Conservation (phyloP, 2,329 filamentous ascomycete species). For the Calonectria hongkongensis region DNA sequence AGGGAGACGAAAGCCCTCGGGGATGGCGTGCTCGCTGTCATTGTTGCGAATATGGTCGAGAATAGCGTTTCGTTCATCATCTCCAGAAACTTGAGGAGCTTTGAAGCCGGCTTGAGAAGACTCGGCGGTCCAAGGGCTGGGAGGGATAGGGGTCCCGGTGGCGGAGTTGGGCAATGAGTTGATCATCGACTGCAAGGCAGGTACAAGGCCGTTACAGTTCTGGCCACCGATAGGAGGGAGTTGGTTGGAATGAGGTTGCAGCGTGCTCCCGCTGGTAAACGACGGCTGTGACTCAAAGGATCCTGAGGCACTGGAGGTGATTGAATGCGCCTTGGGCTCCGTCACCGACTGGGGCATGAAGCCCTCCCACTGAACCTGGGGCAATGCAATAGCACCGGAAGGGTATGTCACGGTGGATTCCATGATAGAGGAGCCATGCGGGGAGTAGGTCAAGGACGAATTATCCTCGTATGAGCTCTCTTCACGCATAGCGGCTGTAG, state of each 20-base stretch:
- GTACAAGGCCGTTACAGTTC: conserved; percentile 75
- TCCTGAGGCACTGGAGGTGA: conserved; percentile 77
- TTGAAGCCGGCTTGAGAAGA: conserved; percentile 79
- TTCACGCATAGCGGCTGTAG: conserved; percentile 81
- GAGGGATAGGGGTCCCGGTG: conserved; percentile 81
- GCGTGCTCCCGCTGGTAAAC: conserved; percentile 75
- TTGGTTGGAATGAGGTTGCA: conserved; percentile 76
- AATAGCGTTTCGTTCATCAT: conserved; percentile 90
- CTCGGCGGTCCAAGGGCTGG: conserved; percentile 83
- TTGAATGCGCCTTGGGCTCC: conserved; percentile 85
- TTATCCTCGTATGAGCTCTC: conserved; percentile 74
- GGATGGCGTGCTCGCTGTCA: conserved; percentile 87
- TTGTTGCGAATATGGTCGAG: conserved; percentile 89
- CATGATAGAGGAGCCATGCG: conserved; percentile 82
- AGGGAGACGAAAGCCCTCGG: conserved; percentile 93
- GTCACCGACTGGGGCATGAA: conserved; percentile 83
- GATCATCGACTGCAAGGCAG: conserved; percentile 82
- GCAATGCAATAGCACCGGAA: conserved; percentile 85
- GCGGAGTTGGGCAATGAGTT: conserved; percentile 82
- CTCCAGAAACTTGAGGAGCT: conserved; percentile 87
- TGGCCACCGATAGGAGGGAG: conserved; percentile 82
- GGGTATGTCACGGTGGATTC: conserved; percentile 86
- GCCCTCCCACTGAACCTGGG: conserved; percentile 93
- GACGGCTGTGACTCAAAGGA: conserved; percentile 82
- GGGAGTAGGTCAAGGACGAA: conserved; percentile 82